Evolutionary conservation across 352 stramenopile genomes (phyloP).

Genomic region (Peronospora belbahrii): DNA sequence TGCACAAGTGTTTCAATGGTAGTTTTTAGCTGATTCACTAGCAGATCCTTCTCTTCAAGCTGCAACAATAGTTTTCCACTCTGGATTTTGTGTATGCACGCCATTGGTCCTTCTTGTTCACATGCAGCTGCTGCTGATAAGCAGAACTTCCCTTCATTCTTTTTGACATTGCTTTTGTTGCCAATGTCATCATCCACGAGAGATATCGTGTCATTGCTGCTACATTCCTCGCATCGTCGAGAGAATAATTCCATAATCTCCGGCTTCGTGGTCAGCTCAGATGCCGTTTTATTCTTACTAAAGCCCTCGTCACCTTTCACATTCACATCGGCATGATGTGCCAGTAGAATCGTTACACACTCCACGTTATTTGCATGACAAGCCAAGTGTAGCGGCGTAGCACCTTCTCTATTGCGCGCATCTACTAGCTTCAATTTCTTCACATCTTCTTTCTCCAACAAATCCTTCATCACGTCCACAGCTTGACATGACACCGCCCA

Average conservation of each 20-base stretch:
- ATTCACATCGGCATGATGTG: slow-evolving; percentile 31
- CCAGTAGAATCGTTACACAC: slow-evolving; percentile 46
- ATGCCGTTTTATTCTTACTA: slow-evolving; percentile 46
- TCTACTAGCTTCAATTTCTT: slow-evolving; percentile 36
- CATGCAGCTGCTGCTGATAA: not conserved
- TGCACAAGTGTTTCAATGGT: slow-evolving; percentile 73
- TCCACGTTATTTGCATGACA: slow-evolving; percentile 47
- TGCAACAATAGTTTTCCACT: slow-evolving; percentile 40
- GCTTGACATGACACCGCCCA: slow-evolving; percentile 77
- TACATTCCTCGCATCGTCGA: not conserved
- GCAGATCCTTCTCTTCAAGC: slow-evolving; percentile 77
- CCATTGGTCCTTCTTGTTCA: slow-evolving; percentile 4
- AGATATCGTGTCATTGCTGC: not conserved
- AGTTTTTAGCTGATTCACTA: slow-evolving; percentile 71
- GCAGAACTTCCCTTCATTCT: slow-evolving; percentile 2
- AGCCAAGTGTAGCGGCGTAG: slow-evolving; percentile 69
- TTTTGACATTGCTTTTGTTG: not conserved
- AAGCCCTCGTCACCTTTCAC: slow-evolving; percentile 41
- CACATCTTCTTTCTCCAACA: slow-evolving; percentile 38
- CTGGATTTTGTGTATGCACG: slow-evolving; percentile 23
- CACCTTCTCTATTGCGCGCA: slow-evolving; percentile 54
- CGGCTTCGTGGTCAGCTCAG: slow-evolving; percentile 43
- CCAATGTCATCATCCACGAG: not conserved
- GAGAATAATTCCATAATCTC: slow-evolving; percentile 38
- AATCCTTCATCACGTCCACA: slow-evolving; percentile 34